phyloP scores from a whole-genome alignment of 768 basidiomycete genomes.

The Nidularia sp. region DNA sequence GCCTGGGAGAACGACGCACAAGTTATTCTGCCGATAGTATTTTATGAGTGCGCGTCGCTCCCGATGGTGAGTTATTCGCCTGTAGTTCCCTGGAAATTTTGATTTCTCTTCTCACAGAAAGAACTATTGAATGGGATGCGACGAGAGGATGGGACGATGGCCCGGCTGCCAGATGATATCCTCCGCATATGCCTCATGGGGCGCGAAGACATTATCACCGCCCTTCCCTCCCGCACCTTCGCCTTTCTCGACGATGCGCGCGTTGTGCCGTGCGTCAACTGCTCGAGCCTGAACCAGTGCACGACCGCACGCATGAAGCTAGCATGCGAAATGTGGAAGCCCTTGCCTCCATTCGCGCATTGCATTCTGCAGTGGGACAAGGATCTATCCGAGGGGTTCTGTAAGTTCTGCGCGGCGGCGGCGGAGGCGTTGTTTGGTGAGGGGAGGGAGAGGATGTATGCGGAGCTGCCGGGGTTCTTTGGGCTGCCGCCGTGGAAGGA shows the following conservation, averaged over 20 bases:
- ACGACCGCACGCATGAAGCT: neutral
- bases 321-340: neutral
- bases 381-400: neutral
- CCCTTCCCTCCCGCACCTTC: neutral
- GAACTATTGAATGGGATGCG: neutral
- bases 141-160: neutral
- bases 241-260: neutral
- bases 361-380: neutral
- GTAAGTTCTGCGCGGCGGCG: neutral
- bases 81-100: neutral
- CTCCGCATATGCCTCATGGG: neutral
- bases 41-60: neutral
- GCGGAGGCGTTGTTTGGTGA: neutral
- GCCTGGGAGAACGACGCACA: neutral
- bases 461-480: neutral
- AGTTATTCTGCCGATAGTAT: neutral
- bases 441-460: neutral
- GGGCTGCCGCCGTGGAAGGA: neutral
- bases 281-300: neutral
- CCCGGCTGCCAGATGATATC: neutral
- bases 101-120: neutral
- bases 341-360: neutral
- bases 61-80: neutral
- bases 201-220: neutral
- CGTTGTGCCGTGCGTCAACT: neutral